A percentile compares a stretch with the other conserved stretches of the same genome.
phyloP scores from a whole-genome alignment of 1,139 yeast species.

The Geotrichum aggregatum region DNA sequence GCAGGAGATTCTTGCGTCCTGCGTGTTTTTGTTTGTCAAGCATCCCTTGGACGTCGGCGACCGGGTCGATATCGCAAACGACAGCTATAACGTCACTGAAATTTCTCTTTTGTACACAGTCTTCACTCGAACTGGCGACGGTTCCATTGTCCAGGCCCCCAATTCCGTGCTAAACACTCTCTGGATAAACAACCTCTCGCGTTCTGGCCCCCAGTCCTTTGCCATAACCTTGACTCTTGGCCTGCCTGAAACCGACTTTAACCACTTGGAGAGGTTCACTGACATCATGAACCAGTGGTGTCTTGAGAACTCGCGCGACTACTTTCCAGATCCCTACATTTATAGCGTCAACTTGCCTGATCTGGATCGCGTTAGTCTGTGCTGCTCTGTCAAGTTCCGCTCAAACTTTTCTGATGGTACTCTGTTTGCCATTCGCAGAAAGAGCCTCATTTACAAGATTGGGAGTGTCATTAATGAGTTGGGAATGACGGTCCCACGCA shows the following conservation, averaged over 20 bases:
- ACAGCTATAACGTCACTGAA: constrained; percentile 33
- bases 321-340: constrained; percentile 35
- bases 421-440: constrained; percentile 34
- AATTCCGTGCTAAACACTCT: constrained; percentile 40
- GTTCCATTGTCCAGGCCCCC: constrained; percentile 40
- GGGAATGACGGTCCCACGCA: constrained; percentile 25
- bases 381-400: constrained; percentile 34
- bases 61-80: constrained; percentile 35
- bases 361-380: constrained; percentile 36
- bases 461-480: constrained; percentile 39
- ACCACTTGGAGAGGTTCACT: constrained; percentile 37
- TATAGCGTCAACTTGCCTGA: constrained; percentile 38
- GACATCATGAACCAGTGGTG: constrained; percentile 35
- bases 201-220: constrained; percentile 39
- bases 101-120: constrained; percentile 41
- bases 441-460: constrained; percentile 34
- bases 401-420: constrained; percentile 38
- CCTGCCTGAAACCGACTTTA: constrained; percentile 40
- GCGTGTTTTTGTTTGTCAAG: constrained; percentile 43
- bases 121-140: constrained; percentile 34
- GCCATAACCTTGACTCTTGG: constrained; percentile 35
- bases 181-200: constrained; percentile 41
- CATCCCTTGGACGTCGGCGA: constrained; percentile 46
- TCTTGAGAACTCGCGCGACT: constrained; percentile 39
- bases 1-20: constrained; percentile 42